These are phyloP conservation scores for Scheffersomyces lignicola DNA, from an alignment of 1,139 yeast species.

Conservation along the genomic window DNA sequence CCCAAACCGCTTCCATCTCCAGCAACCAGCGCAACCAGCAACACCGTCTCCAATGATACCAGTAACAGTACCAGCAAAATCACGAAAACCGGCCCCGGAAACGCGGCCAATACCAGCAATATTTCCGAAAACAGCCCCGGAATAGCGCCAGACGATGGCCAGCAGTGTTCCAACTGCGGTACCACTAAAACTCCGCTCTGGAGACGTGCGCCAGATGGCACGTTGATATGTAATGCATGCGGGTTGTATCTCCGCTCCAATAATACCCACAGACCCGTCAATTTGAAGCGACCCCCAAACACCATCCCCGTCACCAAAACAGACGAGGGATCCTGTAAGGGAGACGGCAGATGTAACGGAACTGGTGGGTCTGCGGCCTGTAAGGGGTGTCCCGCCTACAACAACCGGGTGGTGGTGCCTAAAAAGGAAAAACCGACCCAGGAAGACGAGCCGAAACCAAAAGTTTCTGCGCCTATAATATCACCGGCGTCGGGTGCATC, in stretches of 20 bases:
- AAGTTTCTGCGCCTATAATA: constrained; percentile 2
- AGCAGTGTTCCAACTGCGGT: constrained; percentile 64
- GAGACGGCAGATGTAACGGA: constrained; percentile 84
- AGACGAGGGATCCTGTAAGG: constrained; percentile 68
- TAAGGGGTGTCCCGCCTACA: constrained; percentile 79
- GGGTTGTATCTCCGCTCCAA: constrained; percentile 60
- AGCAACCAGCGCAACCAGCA: no score
- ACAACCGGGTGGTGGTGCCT: constrained; percentile 58
- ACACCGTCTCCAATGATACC: no score
- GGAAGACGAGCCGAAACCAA: neutral
- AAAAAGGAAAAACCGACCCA: no score
- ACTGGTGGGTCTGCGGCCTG: constrained; percentile 84
- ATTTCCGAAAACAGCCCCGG: constrained; percentile 1
- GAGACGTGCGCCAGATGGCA: constrained; percentile 69
- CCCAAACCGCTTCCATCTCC: no score
- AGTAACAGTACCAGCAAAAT: neutral
- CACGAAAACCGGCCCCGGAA: constrained; percentile 1
- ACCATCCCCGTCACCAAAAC: constrained; percentile 45
- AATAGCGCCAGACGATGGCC: constrained; percentile 34
- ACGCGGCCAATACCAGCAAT: neutral
- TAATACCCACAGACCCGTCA: constrained; percentile 55
- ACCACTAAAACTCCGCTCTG: constrained; percentile 70
- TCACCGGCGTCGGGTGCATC: neutral
- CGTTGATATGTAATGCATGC: constrained; percentile 71
- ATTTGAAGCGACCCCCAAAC: constrained; percentile 67